Conservation (phyloP, 768 basidiomycete genomes). For the Boletales sp. region DNA sequence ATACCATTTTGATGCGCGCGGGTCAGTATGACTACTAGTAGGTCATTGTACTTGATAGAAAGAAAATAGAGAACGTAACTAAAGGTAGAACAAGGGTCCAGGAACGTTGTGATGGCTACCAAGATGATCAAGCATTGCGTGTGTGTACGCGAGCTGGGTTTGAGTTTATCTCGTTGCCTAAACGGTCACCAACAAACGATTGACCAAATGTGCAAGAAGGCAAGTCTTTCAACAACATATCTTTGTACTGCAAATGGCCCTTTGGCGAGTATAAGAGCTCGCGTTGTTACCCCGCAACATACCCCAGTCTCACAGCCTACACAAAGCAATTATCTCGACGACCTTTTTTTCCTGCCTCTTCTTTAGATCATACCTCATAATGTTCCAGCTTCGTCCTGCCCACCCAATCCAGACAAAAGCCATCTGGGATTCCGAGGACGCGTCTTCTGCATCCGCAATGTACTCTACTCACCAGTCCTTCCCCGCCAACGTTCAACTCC, state of each 20-base stretch:
- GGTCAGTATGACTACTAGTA: too few species aligned
- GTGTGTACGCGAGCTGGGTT: constrained; percentile 9
- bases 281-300: constrained; percentile 6
- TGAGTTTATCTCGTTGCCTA: constrained; percentile 28
- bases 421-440: constrained; percentile 33
- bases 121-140: constrained; percentile 1
- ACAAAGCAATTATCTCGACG: constrained; percentile 14
- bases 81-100: constrained; percentile 30
- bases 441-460: constrained; percentile 22
- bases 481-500: constrained; percentile 54
- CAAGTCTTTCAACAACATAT: constrained; percentile 27
- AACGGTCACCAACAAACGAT: constrained; percentile 32
- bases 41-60: constrained; percentile 14
- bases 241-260: constrained; percentile 30
- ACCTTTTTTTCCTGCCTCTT: constrained; percentile 13
- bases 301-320: constrained; percentile 14
- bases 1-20: constrained; percentile 12
- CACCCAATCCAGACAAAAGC: constrained; percentile 36
- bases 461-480: constrained; percentile 27
- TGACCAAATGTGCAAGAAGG: constrained; percentile 32
- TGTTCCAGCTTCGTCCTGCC: constrained; percentile 34
- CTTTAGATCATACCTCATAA: constrained; percentile 23
- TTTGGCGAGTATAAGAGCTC: constrained; percentile 28
- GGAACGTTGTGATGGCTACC: constrained; percentile 30
- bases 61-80: constrained; percentile 3